Percentiles rank a stretch among this genome's conserved stretches.
Evolutionary conservation across 805 yeast genomes (phyloP).

Genomic region (Ogataea pignaliae): DNA sequence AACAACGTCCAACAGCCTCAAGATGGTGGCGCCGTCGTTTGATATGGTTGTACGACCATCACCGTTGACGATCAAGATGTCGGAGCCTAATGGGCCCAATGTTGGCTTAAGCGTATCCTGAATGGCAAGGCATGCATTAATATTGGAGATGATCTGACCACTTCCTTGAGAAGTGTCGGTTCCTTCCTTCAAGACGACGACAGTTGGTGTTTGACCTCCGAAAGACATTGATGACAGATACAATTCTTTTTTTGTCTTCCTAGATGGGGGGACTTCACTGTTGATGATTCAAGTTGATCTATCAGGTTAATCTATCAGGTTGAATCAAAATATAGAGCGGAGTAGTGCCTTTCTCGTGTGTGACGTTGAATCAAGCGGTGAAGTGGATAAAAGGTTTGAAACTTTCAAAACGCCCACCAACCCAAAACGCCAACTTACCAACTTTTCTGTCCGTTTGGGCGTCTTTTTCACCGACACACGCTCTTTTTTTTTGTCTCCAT

Average conservation of each 20-base stretch:
- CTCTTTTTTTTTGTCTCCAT: too few relatives aligned
- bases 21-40: constrained; percentile 96
- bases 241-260: not conserved
- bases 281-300: too few relatives aligned
- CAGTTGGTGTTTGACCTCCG: constrained; percentile 94
- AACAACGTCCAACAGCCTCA: constrained; percentile 87
- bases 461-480: too few relatives aligned
- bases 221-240: constrained; percentile 57
- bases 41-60: constrained; percentile 91
- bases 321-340: too few relatives aligned
- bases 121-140: constrained; percentile 94
- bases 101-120: constrained; percentile 95
- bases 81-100: constrained; percentile 96
- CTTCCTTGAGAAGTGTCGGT: constrained; percentile 96
- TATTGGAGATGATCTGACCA: constrained; percentile 92
- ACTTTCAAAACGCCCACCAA: too few relatives aligned
- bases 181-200: constrained; percentile 96
- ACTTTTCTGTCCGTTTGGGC: too few relatives aligned
- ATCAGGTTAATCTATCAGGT: too few relatives aligned
- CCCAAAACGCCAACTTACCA: too few relatives aligned
- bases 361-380: too few relatives aligned
- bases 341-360: too few relatives aligned
- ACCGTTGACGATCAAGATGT: constrained; percentile 74
- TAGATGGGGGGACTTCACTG: too few relatives aligned
- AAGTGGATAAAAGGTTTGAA: too few relatives aligned